Conservation (phyloP, 495 filamentous ascomycete genomes). For the Polyplosphaeria fusca region DNA sequence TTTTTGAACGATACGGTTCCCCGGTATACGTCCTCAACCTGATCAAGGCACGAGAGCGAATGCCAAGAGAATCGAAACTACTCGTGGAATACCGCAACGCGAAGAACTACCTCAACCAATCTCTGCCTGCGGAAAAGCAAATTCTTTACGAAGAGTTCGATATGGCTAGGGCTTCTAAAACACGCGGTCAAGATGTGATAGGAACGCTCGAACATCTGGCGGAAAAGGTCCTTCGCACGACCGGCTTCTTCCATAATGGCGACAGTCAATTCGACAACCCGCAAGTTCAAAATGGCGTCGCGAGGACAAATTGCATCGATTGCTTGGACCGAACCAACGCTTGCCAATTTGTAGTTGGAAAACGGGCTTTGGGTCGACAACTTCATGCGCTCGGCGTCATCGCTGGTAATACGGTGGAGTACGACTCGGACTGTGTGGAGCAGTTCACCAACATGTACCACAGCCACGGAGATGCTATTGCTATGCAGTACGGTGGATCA, state of each 20-base stretch:
- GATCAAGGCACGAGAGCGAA: constrained; percentile 85
- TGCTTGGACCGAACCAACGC: constrained; percentile 96
- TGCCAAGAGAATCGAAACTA: constrained; percentile 88
- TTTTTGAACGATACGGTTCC: constrained; percentile 90
- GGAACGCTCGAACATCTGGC: constrained; percentile 84
- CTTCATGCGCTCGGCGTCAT: constrained; percentile 90
- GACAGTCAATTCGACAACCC: constrained; percentile 59
- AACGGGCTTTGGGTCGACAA: constrained; percentile 86
- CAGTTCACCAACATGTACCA: constrained; percentile 97
- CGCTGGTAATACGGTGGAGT: constrained; percentile 72
- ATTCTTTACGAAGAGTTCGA: constrained; percentile 95
- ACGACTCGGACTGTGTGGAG: constrained; percentile 93
- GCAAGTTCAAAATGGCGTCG: constrained; percentile 85
- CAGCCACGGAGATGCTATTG: constrained; percentile 95
- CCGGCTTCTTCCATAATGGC: constrained; percentile 93
- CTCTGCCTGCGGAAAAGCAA: constrained; percentile 76
- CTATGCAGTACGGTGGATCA: constrained; percentile 94
- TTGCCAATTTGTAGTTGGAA: constrained; percentile 97
- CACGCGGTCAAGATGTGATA: constrained; percentile 93
- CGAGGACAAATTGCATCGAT: constrained; percentile 95
- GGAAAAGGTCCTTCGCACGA: constrained; percentile 76
- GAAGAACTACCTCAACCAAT: constrained; percentile 91
- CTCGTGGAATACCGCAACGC: constrained; percentile 84
- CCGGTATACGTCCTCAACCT: constrained; percentile 92
- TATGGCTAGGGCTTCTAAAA: constrained; percentile 94